A percentile compares a stretch with the other conserved stretches of the same genome.
Evolutionary conservation across 306 rosid genomes (phyloP).

Genomic region (Medicago lupulina): DNA sequence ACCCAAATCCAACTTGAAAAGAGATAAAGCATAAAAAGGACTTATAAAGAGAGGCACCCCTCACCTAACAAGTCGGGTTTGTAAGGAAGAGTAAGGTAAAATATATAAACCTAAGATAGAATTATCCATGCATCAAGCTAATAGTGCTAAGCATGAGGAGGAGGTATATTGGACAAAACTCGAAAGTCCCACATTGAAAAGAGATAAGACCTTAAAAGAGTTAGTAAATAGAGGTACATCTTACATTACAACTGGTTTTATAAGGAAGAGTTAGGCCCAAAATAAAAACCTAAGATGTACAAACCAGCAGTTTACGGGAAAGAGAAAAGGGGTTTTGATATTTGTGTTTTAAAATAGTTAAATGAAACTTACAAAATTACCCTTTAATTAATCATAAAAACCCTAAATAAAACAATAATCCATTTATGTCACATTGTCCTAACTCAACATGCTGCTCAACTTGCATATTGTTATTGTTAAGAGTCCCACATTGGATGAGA

Average conservation of each 20-base stretch:
- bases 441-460: slow-evolving; percentile 6
- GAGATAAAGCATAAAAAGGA: background rate
- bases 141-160: background rate
- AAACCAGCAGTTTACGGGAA: background rate
- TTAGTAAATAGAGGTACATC: background rate
- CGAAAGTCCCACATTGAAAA: background rate
- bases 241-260: background rate
- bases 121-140: background rate
- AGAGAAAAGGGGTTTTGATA: background rate
- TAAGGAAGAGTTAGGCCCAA: background rate
- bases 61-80: background rate
- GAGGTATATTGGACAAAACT: background rate
- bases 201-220: background rate
- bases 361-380: background rate
- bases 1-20: background rate
- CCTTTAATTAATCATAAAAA: background rate
- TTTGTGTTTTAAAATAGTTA: background rate
- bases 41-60: background rate
- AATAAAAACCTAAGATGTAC: background rate
- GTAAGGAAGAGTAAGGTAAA: background rate
- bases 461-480: slow-evolving; percentile 2
- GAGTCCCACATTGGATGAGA: too few relatives aligned
- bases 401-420: background rate
- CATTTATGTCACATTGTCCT: background rate
- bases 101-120: background rate